Base-by-base conservation (phyloP, 768 basidiomycete species). In the Leccinellum rugosiceps region DNA sequence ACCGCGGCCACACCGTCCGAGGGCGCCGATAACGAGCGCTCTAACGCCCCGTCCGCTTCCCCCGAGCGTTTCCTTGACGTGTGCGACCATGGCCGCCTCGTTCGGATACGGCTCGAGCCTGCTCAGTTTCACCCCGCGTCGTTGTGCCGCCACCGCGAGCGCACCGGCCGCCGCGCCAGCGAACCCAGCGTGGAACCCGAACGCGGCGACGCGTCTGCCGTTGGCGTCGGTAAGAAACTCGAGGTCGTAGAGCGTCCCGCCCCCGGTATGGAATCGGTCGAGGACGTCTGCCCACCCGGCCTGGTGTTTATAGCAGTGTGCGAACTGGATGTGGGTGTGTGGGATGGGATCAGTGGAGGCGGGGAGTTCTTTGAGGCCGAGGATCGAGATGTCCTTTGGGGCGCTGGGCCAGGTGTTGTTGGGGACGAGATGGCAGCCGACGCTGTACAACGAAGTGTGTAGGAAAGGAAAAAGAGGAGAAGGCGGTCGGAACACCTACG, bases 161-260 rank as follows among this genome's bases (percentile, higher is more conserved):
- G 90, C 91, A 21, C 91, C 88, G 0, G 91, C 94, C 6, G 94
- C 96, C 10, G 94, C 93, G 15, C 97, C 97, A n/a, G 96, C 94
- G 66, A 98, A 99, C 5, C 97, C 97, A 13, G 97, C 97, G 72
- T 98, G 92, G 77, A 88, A 99, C 7, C 97, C 97, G 67, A 99
- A 99, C 0, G 97, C 97, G 15, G 97, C 96, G 34, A 99, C 94
- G 46, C 97, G 89, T 28, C 96, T 82, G 14, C 95, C 93, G 38
- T 65, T 77, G 2, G 78, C 83, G 68, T 98, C 93, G 61, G 84
- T 88, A 60, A 98, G 80, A 76, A 98, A 99, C 75, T 99, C 97
- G 54, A 98, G 79, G 72, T 98, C 97, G 75, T 98, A 98, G 23
- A 98, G 77, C 13, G 85, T 87, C 30, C 94, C 96, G 21, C 80